Percentiles rank a stretch among this genome's conserved stretches.
These are phyloP conservation scores for Tulasnella sp. DNA, from an alignment of 768 basidiomycete genomes.

Conservation along the genomic window DNA sequence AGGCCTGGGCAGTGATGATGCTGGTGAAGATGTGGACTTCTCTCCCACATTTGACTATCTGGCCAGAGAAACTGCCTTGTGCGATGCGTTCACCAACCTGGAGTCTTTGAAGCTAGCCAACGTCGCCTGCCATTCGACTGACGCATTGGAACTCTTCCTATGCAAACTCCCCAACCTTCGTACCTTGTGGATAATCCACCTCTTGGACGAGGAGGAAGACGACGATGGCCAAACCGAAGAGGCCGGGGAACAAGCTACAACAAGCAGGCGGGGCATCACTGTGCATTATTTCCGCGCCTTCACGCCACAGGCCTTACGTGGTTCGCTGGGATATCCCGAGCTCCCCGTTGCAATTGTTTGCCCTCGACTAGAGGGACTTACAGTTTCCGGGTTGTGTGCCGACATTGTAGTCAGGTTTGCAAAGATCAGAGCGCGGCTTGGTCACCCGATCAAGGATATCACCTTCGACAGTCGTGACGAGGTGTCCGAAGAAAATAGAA, in stretches of 20 bases:
- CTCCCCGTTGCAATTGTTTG: neutral
- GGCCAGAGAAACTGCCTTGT: no score
- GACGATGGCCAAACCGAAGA: neutral
- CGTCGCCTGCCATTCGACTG: neutral
- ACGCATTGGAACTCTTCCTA: neutral
- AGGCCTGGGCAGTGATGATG: no score
- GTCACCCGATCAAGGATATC: neutral
- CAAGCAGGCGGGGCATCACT: neutral
- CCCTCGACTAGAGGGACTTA: neutral
- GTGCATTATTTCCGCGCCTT: neutral
- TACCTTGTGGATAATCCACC: neutral
- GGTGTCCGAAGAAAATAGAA: neutral
- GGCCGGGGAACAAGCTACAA: neutral
- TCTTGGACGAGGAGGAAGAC: neutral
- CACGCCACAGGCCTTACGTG: neutral
- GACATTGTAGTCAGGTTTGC: neutral
- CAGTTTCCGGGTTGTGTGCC: neutral
- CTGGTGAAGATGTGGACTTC: no score
- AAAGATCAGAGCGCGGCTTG: neutral
- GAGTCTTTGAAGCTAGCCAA: neutral
- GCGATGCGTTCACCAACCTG: neutral
- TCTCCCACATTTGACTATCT: no score
- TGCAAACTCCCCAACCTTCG: neutral
- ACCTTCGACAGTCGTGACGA: neutral
- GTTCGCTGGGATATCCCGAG: neutral